phyloP scores from a whole-genome alignment of 2,329 filamentous ascomycete species.

The Sarocladium brachiariae region DNA sequence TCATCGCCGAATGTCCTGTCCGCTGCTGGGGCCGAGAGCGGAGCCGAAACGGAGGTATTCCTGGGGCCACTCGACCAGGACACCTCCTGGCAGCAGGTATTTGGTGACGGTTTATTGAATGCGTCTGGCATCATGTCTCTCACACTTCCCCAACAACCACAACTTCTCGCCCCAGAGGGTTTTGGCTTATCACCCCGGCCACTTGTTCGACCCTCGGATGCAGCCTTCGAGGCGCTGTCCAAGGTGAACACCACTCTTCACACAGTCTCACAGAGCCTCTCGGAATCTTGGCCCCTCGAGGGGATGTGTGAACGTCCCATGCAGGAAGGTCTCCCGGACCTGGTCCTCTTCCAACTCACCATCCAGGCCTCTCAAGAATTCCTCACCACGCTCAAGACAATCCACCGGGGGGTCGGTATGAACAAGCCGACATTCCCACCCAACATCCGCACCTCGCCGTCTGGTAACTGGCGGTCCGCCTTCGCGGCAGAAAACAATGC shows the following conservation, averaged over 20 bases:
- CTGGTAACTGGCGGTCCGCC: background rate
- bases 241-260: slow-evolving; percentile 1
- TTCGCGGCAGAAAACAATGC: background rate
- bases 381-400: slow-evolving; percentile 16
- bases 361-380: slow-evolving; percentile 20
- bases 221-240: background rate
- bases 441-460: slow-evolving; percentile 6
- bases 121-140: background rate
- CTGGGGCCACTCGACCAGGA: background rate
- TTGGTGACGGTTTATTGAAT: background rate
- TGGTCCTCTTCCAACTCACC: slow-evolving; percentile 13
- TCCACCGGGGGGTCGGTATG: slow-evolving; percentile 16
- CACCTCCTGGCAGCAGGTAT: background rate
- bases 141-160: background rate
- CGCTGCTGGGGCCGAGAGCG: background rate
- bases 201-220: background rate
- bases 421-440: slow-evolving; percentile 1
- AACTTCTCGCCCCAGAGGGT: background rate
- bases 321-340: background rate
- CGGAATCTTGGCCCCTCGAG: background rate
- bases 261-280: background rate
- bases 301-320: background rate
- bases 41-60: background rate
- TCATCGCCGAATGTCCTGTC: background rate
- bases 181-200: background rate